These are phyloP conservation scores for Geotrichum histeridarum DNA, from an alignment of 1,139 yeast species.

Conservation along the genomic window DNA sequence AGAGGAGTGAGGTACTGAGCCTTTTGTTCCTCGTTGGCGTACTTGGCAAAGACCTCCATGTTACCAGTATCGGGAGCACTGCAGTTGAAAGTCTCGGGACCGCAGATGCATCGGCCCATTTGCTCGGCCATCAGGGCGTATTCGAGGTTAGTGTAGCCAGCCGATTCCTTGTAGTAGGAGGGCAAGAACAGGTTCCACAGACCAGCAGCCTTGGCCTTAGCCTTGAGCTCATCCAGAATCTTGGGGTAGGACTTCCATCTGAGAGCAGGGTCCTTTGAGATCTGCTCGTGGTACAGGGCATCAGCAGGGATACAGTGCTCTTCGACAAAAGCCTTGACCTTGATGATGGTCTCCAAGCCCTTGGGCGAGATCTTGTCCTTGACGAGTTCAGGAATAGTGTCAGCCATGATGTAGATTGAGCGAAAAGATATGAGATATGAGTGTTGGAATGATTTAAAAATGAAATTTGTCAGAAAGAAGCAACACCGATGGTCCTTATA, in stretches of 20 bases:
- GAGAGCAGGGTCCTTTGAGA: slow-evolving; percentile 35
- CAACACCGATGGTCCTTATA: too few species aligned
- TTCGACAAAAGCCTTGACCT: slow-evolving; percentile 51
- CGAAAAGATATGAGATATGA: too few species aligned
- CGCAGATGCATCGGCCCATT: slow-evolving; percentile 53
- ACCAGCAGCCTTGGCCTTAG: slow-evolving; percentile 52
- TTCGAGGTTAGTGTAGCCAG: slow-evolving; percentile 61
- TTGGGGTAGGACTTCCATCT: slow-evolving; percentile 53
- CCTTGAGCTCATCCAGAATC: slow-evolving; percentile 50
- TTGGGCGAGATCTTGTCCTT: slow-evolving; percentile 43
- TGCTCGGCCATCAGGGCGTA: slow-evolving; percentile 69
- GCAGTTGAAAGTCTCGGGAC: slow-evolving; percentile 62
- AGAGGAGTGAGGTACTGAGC: slow-evolving; percentile 52
- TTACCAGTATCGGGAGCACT: slow-evolving; percentile 74
- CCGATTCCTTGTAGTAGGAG: slow-evolving; percentile 54
- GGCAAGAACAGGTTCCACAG: slow-evolving; percentile 65
- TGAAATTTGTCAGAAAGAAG: too few species aligned
- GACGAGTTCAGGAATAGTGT: slow-evolving; percentile 40
- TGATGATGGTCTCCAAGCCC: slow-evolving; percentile 50
- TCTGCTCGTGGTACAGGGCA: slow-evolving; percentile 45
- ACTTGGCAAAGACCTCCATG: slow-evolving; percentile 62
- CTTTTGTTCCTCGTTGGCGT: slow-evolving; percentile 52
- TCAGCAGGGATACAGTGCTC: slow-evolving; percentile 60
- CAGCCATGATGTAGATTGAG: slow-evolving; percentile 20
- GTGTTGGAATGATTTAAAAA: too few species aligned